Base-by-base conservation (phyloP, 768 basidiomycete genomes). In the Crucibulum laeve region DNA sequence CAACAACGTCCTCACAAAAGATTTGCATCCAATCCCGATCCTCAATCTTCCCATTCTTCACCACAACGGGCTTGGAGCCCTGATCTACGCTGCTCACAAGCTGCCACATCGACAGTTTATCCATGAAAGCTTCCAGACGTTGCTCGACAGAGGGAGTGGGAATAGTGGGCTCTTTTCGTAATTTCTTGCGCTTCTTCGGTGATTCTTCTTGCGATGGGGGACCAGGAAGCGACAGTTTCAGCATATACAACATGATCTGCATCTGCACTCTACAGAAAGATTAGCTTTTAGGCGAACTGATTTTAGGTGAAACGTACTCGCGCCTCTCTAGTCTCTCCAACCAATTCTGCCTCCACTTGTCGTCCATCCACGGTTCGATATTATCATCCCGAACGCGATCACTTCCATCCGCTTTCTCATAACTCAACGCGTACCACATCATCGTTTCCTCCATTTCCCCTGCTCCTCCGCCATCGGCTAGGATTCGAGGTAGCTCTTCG, bases 71-170 rank as follows among this genome's bases (percentile, higher is more conserved):
- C 15, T 28, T 33, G 47, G 25, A 19, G 42, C 21, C 30, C 47
- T 42, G n/a, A 43, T 65, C 57, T 10, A 75, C 54, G 3, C 53
- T 57, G 19, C 67, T 61, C 44, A 84, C 58, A 17, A 90, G 74
- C 54, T 90, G 88, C 85, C 86, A 87, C 63, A 75, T 80, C 3
- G 82, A 84, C 5, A 91, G 60, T 53, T 82, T 86, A 61, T 90
- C 87, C 82, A 88, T 87, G 60, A 84, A 81, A 1, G 69, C 66
- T 56, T 90, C 86, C 1, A 88, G 60, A 19, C 72, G 69, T n/a
- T 80, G 82, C 39, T 77, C 75, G 1, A 43, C 56, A 40, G 49
- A 57, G 44, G 53, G 52, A 22, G 58, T 55, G 17, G 53, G 50
- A 10, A 42, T 40, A 38, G 30, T 25, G 13, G 49, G 35, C 22